Conservation (phyloP, 2,329 filamentous ascomycete species). For the Sclerotinia minor region DNA sequence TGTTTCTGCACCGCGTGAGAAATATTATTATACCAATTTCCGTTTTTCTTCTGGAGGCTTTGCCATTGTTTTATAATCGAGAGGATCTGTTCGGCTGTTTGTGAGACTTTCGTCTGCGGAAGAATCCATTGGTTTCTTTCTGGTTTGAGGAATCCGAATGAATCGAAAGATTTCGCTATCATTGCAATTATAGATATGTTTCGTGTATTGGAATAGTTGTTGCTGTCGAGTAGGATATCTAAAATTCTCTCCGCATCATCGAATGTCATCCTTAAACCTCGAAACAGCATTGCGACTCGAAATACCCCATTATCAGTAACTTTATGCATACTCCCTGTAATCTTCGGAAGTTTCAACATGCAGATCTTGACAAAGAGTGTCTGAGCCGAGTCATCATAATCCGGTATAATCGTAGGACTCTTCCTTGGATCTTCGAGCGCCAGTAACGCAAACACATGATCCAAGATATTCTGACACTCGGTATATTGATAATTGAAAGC, state of each 20-base stretch:
- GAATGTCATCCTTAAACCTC: slow-evolving; percentile 16
- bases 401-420: slow-evolving; percentile 17
- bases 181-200: slow-evolving; percentile 11
- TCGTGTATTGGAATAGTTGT: slow-evolving; percentile 7
- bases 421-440: slow-evolving; percentile 18
- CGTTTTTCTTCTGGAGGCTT: background rate
- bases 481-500: slow-evolving; percentile 20
- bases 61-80: slow-evolving; percentile 8
- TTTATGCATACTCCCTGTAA: background rate
- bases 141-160: slow-evolving; percentile 19
- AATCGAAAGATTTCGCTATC: slow-evolving; percentile 18
- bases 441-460: slow-evolving; percentile 16
- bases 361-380: slow-evolving; percentile 17
- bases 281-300: slow-evolving; percentile 15
- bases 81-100: slow-evolving; percentile 16
- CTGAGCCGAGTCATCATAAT: slow-evolving; percentile 1
- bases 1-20: background rate
- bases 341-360: slow-evolving; percentile 19
- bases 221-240: slow-evolving; percentile 8
- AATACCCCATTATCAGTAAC: background rate
- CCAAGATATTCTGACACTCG: slow-evolving; percentile 17
- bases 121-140: slow-evolving; percentile 1
- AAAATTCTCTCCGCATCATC: slow-evolving; percentile 21
- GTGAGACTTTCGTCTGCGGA: too few relatives aligned
- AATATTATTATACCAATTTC: slow-evolving; percentile 2